These are phyloP conservation scores for Rhizodiscina lignyota DNA, from an alignment of 495 filamentous ascomycete genomes.

Conservation along the genomic window DNA sequence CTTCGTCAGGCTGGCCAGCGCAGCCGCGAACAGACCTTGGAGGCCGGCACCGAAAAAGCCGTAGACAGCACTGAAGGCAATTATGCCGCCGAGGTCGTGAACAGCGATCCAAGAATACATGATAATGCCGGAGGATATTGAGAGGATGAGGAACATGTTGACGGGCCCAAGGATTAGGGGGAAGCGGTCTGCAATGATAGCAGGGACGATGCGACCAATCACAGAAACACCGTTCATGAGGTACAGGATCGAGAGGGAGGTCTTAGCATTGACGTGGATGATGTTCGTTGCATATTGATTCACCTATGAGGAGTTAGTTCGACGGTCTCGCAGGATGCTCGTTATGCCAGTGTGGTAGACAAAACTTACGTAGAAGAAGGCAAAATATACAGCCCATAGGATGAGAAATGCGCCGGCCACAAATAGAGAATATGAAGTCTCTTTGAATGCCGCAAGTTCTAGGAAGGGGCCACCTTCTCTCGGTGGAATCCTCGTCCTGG, in stretches of 20 bases:
- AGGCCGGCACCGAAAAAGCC: slow-evolving; percentile 16
- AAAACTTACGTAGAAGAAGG: slow-evolving; percentile 25
- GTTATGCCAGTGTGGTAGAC: too few relatives aligned
- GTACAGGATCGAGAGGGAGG: slow-evolving; percentile 11
- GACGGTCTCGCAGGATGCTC: not conserved
- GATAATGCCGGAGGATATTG: slow-evolving; percentile 9
- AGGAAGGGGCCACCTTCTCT: slow-evolving; percentile 22
- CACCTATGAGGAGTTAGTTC: not conserved
- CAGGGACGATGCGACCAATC: slow-evolving; percentile 19
- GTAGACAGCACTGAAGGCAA: slow-evolving; percentile 17
- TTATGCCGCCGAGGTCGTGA: slow-evolving; percentile 6
- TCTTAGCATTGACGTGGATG: not conserved
- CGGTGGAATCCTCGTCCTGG: slow-evolving; percentile 19
- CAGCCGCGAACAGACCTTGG: slow-evolving; percentile 19
- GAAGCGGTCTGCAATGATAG: slow-evolving; percentile 17
- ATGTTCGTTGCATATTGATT: not conserved
- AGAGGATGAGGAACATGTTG: slow-evolving; percentile 20
- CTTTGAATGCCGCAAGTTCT: slow-evolving; percentile 24
- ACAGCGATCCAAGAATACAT: slow-evolving; percentile 21
- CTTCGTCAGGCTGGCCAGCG: slow-evolving; percentile 17
- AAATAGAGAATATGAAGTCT: slow-evolving; percentile 18
- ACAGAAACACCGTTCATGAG: slow-evolving; percentile 23
- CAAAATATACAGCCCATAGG: slow-evolving; percentile 22
- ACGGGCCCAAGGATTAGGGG: slow-evolving; percentile 16
- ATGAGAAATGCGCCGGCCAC: slow-evolving; percentile 19